Evolutionary conservation across 345 rosid species (phyloP).

Genomic region (Excoecaria cochinchinensis): DNA sequence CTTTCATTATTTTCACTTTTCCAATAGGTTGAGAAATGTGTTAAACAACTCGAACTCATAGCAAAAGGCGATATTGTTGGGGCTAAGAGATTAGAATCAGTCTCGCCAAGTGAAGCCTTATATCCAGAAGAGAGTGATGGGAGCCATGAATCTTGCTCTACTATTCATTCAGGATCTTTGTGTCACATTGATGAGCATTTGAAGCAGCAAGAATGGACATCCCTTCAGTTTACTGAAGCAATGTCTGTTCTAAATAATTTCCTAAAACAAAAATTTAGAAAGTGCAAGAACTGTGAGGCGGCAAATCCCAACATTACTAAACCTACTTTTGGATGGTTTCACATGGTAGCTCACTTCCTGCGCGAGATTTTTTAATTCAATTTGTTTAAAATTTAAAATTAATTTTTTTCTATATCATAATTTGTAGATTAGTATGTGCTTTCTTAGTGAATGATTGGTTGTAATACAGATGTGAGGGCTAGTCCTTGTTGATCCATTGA

Average conservation of each 20-base stretch:
- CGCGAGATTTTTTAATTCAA: background rate
- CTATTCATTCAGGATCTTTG: conserved; percentile 28
- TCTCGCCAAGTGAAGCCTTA: conserved; percentile 24
- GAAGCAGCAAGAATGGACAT: conserved; percentile 59
- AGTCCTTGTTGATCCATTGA: background rate
- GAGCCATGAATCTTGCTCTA: conserved; percentile 42
- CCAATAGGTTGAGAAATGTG: conserved; percentile 54
- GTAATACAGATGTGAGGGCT: background rate
- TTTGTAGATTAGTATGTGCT: background rate
- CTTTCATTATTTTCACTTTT: background rate
- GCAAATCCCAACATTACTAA: conserved; percentile 45
- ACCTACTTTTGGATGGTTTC: conserved; percentile 79
- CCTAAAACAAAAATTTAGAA: conserved; percentile 39
- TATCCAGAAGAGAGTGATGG: conserved; percentile 41
- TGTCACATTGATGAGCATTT: conserved; percentile 25
- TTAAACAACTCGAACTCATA: conserved; percentile 66
- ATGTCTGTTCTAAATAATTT: conserved; percentile 50
- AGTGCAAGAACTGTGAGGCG: conserved; percentile 49
- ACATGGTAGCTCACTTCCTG: conserved; percentile 39
- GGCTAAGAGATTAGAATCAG: conserved; percentile 56
- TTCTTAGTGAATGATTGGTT: background rate
- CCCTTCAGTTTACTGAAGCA: conserved; percentile 75
- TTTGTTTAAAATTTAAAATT: background rate
- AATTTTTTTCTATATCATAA: background rate
- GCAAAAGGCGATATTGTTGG: conserved; percentile 70